Evolutionary conservation across 164 flowering plant species (phyloP), one percentile per base, ranked within the genome.

Genomic region (Liriodendron chinense): DNA sequence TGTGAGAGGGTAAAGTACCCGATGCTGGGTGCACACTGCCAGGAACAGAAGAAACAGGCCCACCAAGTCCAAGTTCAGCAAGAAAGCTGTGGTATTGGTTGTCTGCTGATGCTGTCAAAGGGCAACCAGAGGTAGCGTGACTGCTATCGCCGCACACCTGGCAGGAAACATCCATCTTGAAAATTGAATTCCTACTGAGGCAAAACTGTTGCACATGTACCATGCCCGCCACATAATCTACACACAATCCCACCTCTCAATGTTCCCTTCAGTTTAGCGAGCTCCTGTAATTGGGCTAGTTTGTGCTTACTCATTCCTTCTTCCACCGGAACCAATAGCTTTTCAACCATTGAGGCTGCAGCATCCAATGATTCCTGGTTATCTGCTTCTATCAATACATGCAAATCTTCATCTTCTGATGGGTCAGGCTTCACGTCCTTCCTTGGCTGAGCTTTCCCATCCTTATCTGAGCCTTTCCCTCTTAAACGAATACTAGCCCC

Each of bases 401-500:
- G 90, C 68, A 85, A 75, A 62, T 88, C 89, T 8, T 85, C 88
- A 65, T 74, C 53, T 26, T 83, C 84, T 65, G 74, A 59, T 68
- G 67, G 68, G 50, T 71, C 73, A 47, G 56, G 68, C 64, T 65
- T 77, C 65, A 26, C 2, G 10, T 66, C 16, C 20, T 47, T 69
- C 18, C 78, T 80, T 47, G 53, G 75, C 43, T 23, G 26, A 61
- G 48, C 16, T 22, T 28, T 53, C 61, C 43, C 26, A 3, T 34
- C 43, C 47, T 63, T 76, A 16, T 9, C 48, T 21, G 84, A 82
- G 9, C 85, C 89, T 76, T 74, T 81, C 56, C 90, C 89, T 71
- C 84, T 81, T 20, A 87, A n/a, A 1, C 20, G 2, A 68, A 88
- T 83, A 80, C 43, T 85, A 1, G 90, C 87, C 9, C 89, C 87